These are phyloP conservation scores for Oryza glaberrima DNA, from an alignment of 176 grass and related monocot species.

Conservation along the genomic window DNA sequence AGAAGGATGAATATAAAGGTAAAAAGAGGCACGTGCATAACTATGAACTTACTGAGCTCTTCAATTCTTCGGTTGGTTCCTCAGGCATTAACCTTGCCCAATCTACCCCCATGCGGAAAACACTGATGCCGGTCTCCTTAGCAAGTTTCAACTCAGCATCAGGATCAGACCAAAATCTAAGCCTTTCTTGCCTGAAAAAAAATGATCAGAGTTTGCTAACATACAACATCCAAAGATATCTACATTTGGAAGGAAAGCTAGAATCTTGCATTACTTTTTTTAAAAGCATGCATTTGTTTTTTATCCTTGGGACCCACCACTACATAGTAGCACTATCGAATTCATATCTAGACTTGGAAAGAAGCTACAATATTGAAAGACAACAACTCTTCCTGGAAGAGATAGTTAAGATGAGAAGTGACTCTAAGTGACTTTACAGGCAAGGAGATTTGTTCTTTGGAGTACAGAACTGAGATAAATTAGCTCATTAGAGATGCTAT, in stretches of 20 bases:
- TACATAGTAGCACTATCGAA: not conserved
- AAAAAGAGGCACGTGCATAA: slow-evolving; percentile 21
- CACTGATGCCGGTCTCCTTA: slow-evolving; percentile 72
- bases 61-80: slow-evolving; percentile 60
- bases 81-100: slow-evolving; percentile 90
- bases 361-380: slow-evolving; percentile 7
- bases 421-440: not conserved
- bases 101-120: slow-evolving; percentile 94
- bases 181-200: slow-evolving; percentile 74
- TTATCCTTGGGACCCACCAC: not conserved
- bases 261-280: not conserved
- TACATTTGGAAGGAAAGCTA: not conserved
- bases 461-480: slow-evolving; percentile 14
- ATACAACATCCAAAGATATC: slow-evolving; percentile 4
- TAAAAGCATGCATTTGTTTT: not conserved
- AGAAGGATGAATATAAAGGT: slow-evolving; percentile 15
- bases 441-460: not conserved
- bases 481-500: not conserved
- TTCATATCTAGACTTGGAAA: not conserved
- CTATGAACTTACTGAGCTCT: slow-evolving; percentile 63
- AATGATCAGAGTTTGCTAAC: not conserved
- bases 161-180: slow-evolving; percentile 98
- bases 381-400: not conserved
- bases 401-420: slow-evolving; percentile 15
- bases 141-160: slow-evolving; percentile 90